Evolutionary conservation across 768 basidiomycete species (phyloP), one percentile per base, ranked within the genome.

Genomic region (Guyanaporus albipodus): DNA sequence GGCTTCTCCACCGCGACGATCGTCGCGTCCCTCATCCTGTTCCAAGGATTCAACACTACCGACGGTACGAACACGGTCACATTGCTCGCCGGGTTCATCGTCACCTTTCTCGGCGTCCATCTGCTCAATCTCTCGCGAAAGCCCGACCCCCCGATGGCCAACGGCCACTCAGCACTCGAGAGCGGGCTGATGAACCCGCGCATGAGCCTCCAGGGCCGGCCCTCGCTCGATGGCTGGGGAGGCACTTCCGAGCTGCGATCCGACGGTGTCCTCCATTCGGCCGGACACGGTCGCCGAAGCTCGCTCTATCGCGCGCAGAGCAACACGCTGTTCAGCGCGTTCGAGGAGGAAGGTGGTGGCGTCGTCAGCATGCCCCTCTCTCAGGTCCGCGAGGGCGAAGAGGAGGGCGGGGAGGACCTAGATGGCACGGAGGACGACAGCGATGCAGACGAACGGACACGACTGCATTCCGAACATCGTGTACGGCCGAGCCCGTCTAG

Each of bases 61-160:
- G 83, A 81, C 49, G 83, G 79, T 11, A 77, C 79, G 19, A 89
- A 91, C 63, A 91, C 90, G 26, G 58, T 94, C 24, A 94, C 92
- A 2, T 82, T 99, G 24, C 72, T 98, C 46, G 79, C 82, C 40
- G 96, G 96, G 35, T 95, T 98, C 68, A 71, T 86, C 56, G 82
- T 91, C 58, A 99, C 91, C 42, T 98, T 96, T 73, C 78, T 96
- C 52, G 96, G 96, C 28, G 96, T 99, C n/a, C 90, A 96, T 67
- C 78, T 96, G 32, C 81, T 96, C 58, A 90, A 91, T 66, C 62
- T 89, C 52, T 90, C 90, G 4, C 83, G 88, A 19, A 69, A 70
- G 42, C 69, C 80, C 0, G 75, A 80, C 21, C 67, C 70, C 4
- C 64, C 73, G 6, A 68, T 72, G 42, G 69, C 69, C 21, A 65